Evolutionary conservation across 345 rosid genomes (phyloP).

Genomic region (Carallia pectinifolia): DNA sequence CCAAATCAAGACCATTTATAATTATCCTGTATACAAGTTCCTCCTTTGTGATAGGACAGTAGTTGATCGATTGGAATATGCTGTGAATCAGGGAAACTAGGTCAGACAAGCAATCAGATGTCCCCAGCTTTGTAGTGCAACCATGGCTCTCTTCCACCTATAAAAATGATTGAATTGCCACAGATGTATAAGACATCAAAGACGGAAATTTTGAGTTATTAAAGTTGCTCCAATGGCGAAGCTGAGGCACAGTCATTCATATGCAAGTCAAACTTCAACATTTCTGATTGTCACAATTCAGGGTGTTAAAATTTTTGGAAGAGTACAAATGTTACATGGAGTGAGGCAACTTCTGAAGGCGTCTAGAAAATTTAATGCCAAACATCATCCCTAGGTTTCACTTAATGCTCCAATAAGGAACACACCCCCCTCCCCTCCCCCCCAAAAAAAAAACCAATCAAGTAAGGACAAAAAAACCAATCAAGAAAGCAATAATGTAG

Average conservation of each 20-base stretch:
- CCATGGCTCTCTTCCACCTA: slow-evolving; percentile 16
- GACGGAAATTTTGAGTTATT: neutral
- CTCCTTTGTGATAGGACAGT: slow-evolving; percentile 46
- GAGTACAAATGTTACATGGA: neutral
- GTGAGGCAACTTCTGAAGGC: no score
- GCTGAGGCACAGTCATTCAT: neutral
- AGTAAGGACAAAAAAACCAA: no score
- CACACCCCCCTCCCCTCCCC: no score
- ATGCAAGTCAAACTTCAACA: neutral
- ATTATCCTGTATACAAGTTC: slow-evolving; percentile 55
- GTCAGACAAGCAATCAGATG: slow-evolving; percentile 33
- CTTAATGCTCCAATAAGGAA: no score
- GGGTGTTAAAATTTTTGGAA: neutral
- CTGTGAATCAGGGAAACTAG: slow-evolving; percentile 38
- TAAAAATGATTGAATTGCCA: neutral
- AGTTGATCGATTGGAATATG: slow-evolving; percentile 34
- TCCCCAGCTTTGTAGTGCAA: neutral
- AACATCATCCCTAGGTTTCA: no score
- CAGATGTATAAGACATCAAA: neutral
- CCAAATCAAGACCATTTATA: slow-evolving; percentile 35
- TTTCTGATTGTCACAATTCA: neutral
- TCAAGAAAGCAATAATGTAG: no score
- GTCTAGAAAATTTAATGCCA: no score
- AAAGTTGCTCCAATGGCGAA: slow-evolving; percentile 9
- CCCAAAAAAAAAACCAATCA: no score